These are phyloP conservation scores for Clathrus columnatus DNA, from an alignment of 768 basidiomycete genomes.

Conservation along the genomic window DNA sequence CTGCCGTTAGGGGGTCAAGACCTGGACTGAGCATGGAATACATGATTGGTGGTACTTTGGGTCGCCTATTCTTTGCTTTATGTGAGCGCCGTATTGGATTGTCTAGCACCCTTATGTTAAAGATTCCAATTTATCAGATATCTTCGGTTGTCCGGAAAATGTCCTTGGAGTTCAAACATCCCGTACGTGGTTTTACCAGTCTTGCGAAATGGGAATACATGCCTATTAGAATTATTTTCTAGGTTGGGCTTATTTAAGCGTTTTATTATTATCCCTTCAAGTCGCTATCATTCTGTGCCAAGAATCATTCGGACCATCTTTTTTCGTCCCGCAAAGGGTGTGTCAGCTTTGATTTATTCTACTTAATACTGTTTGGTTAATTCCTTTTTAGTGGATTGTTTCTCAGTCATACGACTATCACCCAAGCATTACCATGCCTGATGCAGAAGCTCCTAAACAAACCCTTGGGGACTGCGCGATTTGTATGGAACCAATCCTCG, in stretches of 20 bases:
- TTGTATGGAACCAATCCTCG: conserved; percentile 80
- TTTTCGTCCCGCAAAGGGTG: conserved; percentile 72
- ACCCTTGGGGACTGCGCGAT: conserved; percentile 84
- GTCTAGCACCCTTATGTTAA: no score
- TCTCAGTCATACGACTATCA: conserved; percentile 76
- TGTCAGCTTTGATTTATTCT: conserved; percentile 17
- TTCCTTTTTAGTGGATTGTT: conserved; percentile 41
- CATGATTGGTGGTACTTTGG: conserved; percentile 65
- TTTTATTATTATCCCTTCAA: conserved; percentile 54
- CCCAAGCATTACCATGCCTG: conserved; percentile 61
- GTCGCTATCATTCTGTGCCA: conserved; percentile 58
- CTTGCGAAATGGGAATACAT: background rate
- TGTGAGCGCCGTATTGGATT: conserved; percentile 52
- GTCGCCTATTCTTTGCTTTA: conserved; percentile 58
- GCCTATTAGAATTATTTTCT: background rate
- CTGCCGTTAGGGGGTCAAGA: conserved; percentile 57
- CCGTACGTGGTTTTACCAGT: conserved; percentile 34
- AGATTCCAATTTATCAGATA: conserved; percentile 49
- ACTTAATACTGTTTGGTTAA: background rate
- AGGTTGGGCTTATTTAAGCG: conserved; percentile 63
- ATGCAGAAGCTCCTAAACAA: conserved; percentile 67
- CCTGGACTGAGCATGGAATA: conserved; percentile 66
- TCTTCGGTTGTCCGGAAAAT: conserved; percentile 75
- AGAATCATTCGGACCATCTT: conserved; percentile 67
- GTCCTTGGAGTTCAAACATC: conserved; percentile 74